Conservation (phyloP, 2,329 filamentous ascomycete genomes). For the Onygenales sp. region DNA sequence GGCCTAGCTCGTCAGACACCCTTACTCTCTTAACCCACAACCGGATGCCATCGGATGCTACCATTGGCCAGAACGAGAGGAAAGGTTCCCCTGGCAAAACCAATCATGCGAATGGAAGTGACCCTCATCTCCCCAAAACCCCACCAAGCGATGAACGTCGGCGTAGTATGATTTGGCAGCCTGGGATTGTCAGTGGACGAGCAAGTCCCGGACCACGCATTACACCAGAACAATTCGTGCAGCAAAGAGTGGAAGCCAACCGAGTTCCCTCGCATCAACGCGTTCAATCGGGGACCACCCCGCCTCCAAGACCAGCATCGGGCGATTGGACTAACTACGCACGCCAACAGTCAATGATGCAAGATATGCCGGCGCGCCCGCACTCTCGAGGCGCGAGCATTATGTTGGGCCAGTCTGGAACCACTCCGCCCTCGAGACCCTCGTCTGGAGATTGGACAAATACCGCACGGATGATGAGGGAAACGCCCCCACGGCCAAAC, state of each 20-base stretch:
- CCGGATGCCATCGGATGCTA: constrained; percentile 23
- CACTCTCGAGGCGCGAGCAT: constrained; percentile 53
- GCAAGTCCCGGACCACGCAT: constrained; percentile 46
- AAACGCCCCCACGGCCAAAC: constrained; percentile 40
- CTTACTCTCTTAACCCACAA: constrained; percentile 29
- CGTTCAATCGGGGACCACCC: constrained; percentile 44
- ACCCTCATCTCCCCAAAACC: constrained; percentile 24
- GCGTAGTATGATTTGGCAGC: constrained; percentile 70
- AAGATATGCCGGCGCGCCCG: constrained; percentile 41
- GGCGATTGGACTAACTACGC: constrained; percentile 30
- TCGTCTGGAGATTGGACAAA: constrained; percentile 31
- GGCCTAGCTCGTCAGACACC: constrained; percentile 48
- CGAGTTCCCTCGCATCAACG: constrained; percentile 52
- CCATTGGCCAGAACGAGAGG: constrained; percentile 19
- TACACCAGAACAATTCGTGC: constrained; percentile 73
- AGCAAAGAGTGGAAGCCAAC: constrained; percentile 56
- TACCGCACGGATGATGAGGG: constrained; percentile 21
- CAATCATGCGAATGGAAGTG: constrained; percentile 16
- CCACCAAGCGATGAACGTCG: constrained; percentile 43
- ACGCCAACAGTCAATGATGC: constrained; percentile 25
- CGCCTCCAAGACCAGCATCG: constrained; percentile 24
- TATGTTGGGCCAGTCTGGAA: constrained; percentile 42
- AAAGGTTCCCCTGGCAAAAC: constrained; percentile 8
- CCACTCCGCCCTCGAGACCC: constrained; percentile 26
- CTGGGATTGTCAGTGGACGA: constrained; percentile 45